Evolutionary conservation across 306 rosid genomes (phyloP).

Genomic region (Styphnolobium japonicum): DNA sequence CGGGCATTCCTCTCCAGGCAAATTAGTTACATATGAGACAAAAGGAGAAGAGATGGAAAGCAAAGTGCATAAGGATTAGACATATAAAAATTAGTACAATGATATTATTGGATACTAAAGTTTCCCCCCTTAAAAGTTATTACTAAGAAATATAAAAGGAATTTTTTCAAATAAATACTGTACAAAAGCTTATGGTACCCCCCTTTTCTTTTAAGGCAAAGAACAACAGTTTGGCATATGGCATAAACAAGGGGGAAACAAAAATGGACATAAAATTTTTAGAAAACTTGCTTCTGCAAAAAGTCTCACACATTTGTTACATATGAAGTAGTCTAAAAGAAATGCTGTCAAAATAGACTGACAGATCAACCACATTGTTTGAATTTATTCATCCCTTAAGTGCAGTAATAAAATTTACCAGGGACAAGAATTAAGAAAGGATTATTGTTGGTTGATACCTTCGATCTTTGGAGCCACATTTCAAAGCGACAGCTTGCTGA

Average conservation of each 20-base stretch:
- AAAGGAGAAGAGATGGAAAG: not conserved
- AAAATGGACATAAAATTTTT: not conserved
- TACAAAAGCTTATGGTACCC: not conserved
- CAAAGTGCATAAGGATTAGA: not conserved
- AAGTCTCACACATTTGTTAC: not conserved
- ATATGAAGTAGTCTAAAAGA: not conserved
- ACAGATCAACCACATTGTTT: slow-evolving; percentile 8
- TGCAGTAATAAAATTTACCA: not conserved
- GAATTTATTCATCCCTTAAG: not conserved
- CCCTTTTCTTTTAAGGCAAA: not conserved
- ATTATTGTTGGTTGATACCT: slow-evolving; percentile 47
- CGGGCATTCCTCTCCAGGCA: too few relatives aligned
- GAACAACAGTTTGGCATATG: not conserved
- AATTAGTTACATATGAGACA: not conserved
- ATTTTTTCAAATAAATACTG: not conserved
- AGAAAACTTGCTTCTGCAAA: slow-evolving; percentile 1
- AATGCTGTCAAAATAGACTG: slow-evolving; percentile 2
- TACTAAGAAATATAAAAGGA: not conserved
- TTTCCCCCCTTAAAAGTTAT: not conserved
- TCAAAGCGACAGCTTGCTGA: slow-evolving; percentile 89
- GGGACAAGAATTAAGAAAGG: not conserved
- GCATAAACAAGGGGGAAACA: not conserved
- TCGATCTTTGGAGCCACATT: slow-evolving; percentile 90
- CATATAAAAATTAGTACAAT: not conserved
- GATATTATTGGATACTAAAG: not conserved